Evolutionary conservation across 768 basidiomycete species (phyloP), one percentile per base, ranked within the genome.

Genomic region (Neoboletus brunneissimus): DNA sequence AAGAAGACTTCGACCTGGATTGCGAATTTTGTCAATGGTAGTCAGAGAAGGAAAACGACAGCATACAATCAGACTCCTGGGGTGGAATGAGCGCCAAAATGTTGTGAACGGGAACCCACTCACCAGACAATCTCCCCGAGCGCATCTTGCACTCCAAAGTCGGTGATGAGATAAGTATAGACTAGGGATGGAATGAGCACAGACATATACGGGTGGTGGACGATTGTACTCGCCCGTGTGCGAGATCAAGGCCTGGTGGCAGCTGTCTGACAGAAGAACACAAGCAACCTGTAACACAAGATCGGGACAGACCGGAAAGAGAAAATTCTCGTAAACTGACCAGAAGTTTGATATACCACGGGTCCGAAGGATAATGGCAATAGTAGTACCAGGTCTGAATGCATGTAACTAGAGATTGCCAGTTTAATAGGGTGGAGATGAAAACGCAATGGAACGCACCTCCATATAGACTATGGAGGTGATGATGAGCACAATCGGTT

Each of bases 331-430:
- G 32, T 25, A 3, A 27, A 67, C 76, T 58, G 57, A 84, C 84
- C 44, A 85, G 65, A 15, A 68, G 49, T 60, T 79, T 82, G 57
- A 79, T 74, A 8, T 75, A 69, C 83, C 81, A 84, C 27, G 71
- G 66, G 67, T 85, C 84, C 35, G 71, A 73, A 53, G 81, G 78
- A 63, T 84, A 72, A 3, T 56, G 77, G 18, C 70, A 72, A 51
- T 71, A 85, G 64, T 85, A 86, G 60, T 79, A 84, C 75, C 76
- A 84, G 2, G 79, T 75, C 66, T 86, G 84, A 15, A 85, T 73
- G 54, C 75, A 73, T 15, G 84, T 84, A 22, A 85, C 84, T 86
- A 43, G 38, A 0, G 40, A 8, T 45, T 35, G 31, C 11, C 12
- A 29, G 41, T 15, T 69, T 57, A 32, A 61, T 35, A 20, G n/a